Evolutionary conservation across 2,329 filamentous ascomycete genomes (phyloP), one percentile per base, ranked within the genome.

Genomic region (Trichoderma atrobrunneum): DNA sequence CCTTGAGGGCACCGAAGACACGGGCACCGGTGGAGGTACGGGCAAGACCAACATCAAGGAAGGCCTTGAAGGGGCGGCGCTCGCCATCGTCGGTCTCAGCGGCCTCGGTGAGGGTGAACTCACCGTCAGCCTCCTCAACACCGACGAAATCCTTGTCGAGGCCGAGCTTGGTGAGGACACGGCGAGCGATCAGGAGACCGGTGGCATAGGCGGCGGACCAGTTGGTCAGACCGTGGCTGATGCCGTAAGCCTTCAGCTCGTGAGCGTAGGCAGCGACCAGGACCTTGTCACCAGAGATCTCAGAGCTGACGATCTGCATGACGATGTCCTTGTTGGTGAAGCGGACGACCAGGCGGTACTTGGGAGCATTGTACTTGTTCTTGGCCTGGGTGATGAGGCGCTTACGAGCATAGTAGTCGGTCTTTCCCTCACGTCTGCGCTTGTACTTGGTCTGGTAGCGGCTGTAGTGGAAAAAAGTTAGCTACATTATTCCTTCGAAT

Each of bases 311-410:
- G 84, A 99, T 96, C 89, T 99, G 96, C 87, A 91, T 91, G 88
- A 98, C 93, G 89, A 98, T 97, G 90, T 99, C 95, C 87, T 94
- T 94, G 92, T 98, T 97, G 90, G 94, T 97, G 92, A 97, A 97
- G 85, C 96, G 96, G 84, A 99, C 94, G 78, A 99, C 96, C 83
- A 99, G 92, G 83, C 96, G 93, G 92, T 99, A 98, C 91, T 99
- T 99, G 87, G 96, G 96, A 76, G 96, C 93, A 88, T 97, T 97
- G 93, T 98, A 99, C 93, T 99, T 99, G 94, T 99, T 99, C 94
- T 98, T 99, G 88, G 96, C 96, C 91, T 99, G 96, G 89, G 94
- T 95, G 90, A 98, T 96, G 86, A 99, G 90, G 83, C 96, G 93
- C 93, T 98, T 98, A 86, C 96, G 95, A 84, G 96, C 96, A 86